Evolutionary conservation across 1,284 basidiomycete genomes (phyloP).

Genomic region (Ustilago vetiveriae): DNA sequence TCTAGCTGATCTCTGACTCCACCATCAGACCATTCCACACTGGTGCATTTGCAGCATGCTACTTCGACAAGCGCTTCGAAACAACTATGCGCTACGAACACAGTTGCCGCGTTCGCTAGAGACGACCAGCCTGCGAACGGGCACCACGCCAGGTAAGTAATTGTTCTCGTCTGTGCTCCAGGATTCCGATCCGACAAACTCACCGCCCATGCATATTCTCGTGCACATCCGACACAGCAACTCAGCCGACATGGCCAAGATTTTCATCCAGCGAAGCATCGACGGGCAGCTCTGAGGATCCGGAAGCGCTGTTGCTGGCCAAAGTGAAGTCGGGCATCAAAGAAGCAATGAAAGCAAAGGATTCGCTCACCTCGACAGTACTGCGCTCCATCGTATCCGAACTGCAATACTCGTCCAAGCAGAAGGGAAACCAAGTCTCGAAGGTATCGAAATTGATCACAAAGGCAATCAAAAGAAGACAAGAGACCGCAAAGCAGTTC

Average conservation of each 20-base stretch:
- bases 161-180: not conserved
- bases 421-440: constrained; percentile 39
- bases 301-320: constrained; percentile 39
- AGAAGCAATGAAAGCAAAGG: constrained; percentile 56
- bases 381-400: constrained; percentile 54
- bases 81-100: constrained; percentile 29
- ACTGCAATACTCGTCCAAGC: constrained; percentile 54
- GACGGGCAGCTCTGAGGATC: constrained; percentile 14
- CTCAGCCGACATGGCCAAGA: constrained; percentile 17
- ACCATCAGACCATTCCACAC: not conserved
- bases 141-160: constrained; percentile 18
- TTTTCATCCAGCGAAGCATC: constrained; percentile 29
- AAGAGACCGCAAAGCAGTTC: constrained; percentile 52
- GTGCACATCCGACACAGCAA: not conserved
- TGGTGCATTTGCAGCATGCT: no score
- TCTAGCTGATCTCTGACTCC: no score
- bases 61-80: constrained; percentile 33
- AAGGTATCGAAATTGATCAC: constrained; percentile 44
- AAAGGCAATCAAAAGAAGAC: constrained; percentile 50
- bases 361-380: constrained; percentile 50
- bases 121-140: constrained; percentile 9
- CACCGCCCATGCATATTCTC: not conserved
- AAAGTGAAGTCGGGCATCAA: constrained; percentile 54
- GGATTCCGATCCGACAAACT: not conserved
- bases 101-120: constrained; percentile 36